These are phyloP conservation scores for Vaccinium myrtillus DNA, from an alignment of 148 eudicot genomes.

Conservation along the genomic window DNA sequence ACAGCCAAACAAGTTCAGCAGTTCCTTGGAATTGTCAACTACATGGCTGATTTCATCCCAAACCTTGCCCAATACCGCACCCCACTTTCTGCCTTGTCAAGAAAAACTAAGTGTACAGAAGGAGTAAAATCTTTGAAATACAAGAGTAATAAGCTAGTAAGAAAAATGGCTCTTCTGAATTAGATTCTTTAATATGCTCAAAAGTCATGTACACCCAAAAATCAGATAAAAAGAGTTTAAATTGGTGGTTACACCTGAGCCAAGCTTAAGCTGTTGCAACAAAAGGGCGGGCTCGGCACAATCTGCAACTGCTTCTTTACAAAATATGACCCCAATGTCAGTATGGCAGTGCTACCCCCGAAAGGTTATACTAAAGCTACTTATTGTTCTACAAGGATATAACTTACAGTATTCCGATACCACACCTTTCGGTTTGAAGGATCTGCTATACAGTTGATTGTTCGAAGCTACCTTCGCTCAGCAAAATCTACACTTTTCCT, in stretches of 20 bases:
- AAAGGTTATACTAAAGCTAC: neutral
- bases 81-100: neutral
- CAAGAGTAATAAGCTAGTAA: neutral
- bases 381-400: neutral
- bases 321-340: slow-evolving; percentile 9
- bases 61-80: neutral
- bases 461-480: slow-evolving; percentile 10
- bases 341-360: neutral
- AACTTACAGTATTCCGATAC: neutral
- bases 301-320: slow-evolving; percentile 3
- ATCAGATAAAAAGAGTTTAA: slow-evolving; percentile 8
- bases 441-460: slow-evolving; percentile 4
- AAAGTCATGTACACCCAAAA: slow-evolving; percentile 6
- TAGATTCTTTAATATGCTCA: neutral
- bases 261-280: slow-evolving; percentile 10
- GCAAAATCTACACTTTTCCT: slow-evolving; percentile 9
- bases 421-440: neutral
- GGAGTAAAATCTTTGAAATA: too few relatives aligned
- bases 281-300: neutral
- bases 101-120: too few relatives aligned
- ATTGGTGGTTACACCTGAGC: slow-evolving; percentile 30
- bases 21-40: neutral
- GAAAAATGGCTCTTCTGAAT: slow-evolving; percentile 11
- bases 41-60: neutral
- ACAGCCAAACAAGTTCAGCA: neutral